Percentiles rank a stretch among this genome's conserved stretches.
Evolutionary conservation across 2,329 filamentous ascomycete species (phyloP).

Genomic region (Neonectria faginata): DNA sequence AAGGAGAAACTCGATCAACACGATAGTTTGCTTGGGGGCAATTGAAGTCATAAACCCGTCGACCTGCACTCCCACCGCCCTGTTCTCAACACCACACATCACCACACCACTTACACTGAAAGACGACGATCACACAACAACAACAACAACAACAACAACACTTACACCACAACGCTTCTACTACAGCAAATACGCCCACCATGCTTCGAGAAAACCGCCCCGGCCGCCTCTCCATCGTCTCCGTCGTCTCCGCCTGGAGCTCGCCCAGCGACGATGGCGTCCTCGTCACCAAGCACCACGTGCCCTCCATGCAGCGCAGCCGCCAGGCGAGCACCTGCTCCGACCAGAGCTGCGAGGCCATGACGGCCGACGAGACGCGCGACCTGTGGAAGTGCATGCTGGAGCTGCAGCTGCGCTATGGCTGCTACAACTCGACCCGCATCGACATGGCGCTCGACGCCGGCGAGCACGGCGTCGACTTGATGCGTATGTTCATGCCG

Average conservation of each 20-base stretch:
- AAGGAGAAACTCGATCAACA: constrained; percentile 14
- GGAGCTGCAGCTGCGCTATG: constrained; percentile 58
- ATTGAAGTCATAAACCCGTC: constrained; percentile 20
- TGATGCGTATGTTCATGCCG: constrained; percentile 57
- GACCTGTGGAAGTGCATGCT: constrained; percentile 63
- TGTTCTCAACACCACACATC: constrained; percentile 3
- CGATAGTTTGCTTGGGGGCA: constrained; percentile 13
- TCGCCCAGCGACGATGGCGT: constrained; percentile 32
- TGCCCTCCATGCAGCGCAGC: constrained; percentile 27
- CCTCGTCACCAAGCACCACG: constrained; percentile 29
- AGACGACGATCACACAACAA: background rate
- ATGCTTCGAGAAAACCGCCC: constrained; percentile 43
- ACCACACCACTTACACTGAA: background rate
- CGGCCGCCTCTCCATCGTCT: constrained; percentile 36
- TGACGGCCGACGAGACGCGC: constrained; percentile 54
- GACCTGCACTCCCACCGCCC: constrained; percentile 5
- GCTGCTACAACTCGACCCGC: constrained; percentile 62
- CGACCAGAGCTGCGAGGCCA: constrained; percentile 48
- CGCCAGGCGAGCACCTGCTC: constrained; percentile 47
- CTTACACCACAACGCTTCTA: background rate
- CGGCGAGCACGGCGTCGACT: constrained; percentile 52
- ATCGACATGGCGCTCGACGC: constrained; percentile 60
- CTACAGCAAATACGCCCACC: no score
- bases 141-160: background rate
- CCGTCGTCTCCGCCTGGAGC: constrained; percentile 35